Percentiles rank a stretch among this genome's conserved stretches.
phyloP scores from a whole-genome alignment of 1,284 basidiomycete species.

The Ganoderma lucidum region DNA sequence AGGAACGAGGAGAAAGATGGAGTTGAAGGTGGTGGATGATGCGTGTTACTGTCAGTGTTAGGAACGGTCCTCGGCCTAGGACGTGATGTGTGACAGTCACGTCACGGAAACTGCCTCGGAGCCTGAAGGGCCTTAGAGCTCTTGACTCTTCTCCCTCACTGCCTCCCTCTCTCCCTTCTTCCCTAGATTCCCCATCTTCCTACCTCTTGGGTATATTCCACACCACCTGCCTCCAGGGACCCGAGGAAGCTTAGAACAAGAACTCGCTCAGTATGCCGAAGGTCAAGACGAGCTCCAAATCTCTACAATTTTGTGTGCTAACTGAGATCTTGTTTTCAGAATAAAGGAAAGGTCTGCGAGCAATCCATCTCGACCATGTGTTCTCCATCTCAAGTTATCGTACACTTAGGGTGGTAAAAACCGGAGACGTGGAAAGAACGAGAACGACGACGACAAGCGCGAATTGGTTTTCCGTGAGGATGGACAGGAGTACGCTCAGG shows the following conservation, averaged over 20 bases:
- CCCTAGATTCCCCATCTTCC: slow-evolving; percentile 14
- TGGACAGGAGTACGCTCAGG: slow-evolving; percentile 99
- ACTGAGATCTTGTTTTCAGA: slow-evolving; percentile 51
- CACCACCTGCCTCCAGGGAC: slow-evolving; percentile 14
- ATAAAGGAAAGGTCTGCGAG: slow-evolving; percentile 79
- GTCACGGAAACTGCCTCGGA: slow-evolving; percentile 28
- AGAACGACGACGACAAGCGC: slow-evolving; percentile 98
- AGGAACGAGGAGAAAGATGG: slow-evolving; percentile 26
- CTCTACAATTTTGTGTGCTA: slow-evolving; percentile 26
- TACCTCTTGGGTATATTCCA: slow-evolving; percentile 5
- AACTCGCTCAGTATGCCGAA: slow-evolving; percentile 59
- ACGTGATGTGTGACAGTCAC: slow-evolving; percentile 28
- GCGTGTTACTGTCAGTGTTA: slow-evolving; percentile 21
- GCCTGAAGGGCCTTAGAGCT: slow-evolving; percentile 14
- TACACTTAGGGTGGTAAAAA: slow-evolving; percentile 93
- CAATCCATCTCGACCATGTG: neutral
- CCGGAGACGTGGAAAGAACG: slow-evolving; percentile 99
- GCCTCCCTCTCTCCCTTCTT: slow-evolving; percentile 14
- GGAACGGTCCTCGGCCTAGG: slow-evolving; percentile 23
- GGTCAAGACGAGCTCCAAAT: slow-evolving; percentile 44
- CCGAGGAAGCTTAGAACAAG: neutral
- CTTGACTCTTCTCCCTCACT: slow-evolving; percentile 28
- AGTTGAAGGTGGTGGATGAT: slow-evolving; percentile 37
- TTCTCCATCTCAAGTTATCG: neutral
- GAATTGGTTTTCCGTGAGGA: slow-evolving; percentile 99